Conservation (phyloP, 2,329 filamentous ascomycete genomes). For the Lachnellula occidentalis region DNA sequence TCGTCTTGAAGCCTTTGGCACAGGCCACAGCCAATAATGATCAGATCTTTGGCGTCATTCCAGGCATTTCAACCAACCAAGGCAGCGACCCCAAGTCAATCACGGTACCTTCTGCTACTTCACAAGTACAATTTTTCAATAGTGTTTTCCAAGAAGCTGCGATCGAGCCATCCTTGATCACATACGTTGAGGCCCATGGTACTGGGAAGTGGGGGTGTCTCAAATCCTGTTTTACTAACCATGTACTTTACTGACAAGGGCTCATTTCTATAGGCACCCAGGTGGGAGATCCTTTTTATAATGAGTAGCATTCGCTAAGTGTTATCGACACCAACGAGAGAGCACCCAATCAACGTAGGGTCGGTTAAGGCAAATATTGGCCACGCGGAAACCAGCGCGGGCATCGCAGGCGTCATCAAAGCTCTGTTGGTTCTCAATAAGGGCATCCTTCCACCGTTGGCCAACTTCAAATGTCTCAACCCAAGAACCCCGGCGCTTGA, state of each 20-base stretch:
- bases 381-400: neutral
- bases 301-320: neutral
- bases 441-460: neutral
- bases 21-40: neutral
- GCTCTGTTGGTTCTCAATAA: neutral
- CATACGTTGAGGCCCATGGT: constrained; percentile 11
- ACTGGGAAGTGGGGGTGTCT: constrained; percentile 1
- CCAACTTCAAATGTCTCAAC: neutral
- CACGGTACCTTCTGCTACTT: neutral
- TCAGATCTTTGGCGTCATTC: neutral
- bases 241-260: no score
- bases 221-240: no score
- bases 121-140: neutral
- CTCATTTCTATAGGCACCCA: neutral
- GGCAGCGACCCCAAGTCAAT: neutral
- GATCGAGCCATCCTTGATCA: neutral
- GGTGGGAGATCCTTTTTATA: constrained; percentile 11
- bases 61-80: neutral
- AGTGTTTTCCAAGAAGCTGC: neutral
- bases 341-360: neutral
- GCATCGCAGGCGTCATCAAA: neutral
- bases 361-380: neutral
- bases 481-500: neutral
- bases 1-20: neutral
- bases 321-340: neutral